These are phyloP conservation scores for Pulveroboletus frians DNA, from an alignment of 768 basidiomycete genomes.

Conservation along the genomic window DNA sequence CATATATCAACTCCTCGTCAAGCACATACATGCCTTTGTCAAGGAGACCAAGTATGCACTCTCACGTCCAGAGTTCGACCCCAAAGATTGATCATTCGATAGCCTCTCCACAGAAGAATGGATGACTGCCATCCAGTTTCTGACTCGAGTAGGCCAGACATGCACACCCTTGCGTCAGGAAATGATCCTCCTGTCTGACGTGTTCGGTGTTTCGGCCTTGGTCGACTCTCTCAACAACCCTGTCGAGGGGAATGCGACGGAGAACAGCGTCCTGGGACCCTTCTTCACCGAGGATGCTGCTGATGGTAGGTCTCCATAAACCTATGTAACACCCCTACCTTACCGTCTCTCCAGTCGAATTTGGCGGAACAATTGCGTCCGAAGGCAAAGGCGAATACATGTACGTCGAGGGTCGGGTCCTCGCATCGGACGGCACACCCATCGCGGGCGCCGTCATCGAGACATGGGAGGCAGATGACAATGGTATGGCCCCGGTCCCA, in stretches of 20 bases:
- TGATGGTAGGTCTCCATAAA: constrained; percentile 43
- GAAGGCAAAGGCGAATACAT: constrained; percentile 85
- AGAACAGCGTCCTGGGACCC: constrained; percentile 75
- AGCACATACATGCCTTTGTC: constrained; percentile 71
- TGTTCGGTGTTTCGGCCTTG: constrained; percentile 70
- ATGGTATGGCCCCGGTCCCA: constrained; percentile 39
- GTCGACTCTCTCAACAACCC: constrained; percentile 74
- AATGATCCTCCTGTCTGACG: constrained; percentile 83
- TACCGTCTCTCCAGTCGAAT: constrained; percentile 39
- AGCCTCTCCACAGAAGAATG: constrained; percentile 81
- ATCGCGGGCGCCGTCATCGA: constrained; percentile 65
- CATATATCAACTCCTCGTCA: constrained; percentile 48
- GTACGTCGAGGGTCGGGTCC: constrained; percentile 70
- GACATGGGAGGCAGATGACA: constrained; percentile 77
- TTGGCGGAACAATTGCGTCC: constrained; percentile 76
- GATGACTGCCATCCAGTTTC: constrained; percentile 74
- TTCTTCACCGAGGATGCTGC: constrained; percentile 78
- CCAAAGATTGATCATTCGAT: background rate
- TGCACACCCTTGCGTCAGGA: constrained; percentile 70
- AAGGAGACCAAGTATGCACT: constrained; percentile 54
- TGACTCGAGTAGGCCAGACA: constrained; percentile 69
- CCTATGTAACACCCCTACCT: background rate
- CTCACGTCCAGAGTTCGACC: background rate
- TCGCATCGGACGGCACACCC: constrained; percentile 55
- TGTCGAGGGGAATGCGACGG: constrained; percentile 56